Conservation (phyloP, 257 asterid species). For the Penstemon barbatus region DNA sequence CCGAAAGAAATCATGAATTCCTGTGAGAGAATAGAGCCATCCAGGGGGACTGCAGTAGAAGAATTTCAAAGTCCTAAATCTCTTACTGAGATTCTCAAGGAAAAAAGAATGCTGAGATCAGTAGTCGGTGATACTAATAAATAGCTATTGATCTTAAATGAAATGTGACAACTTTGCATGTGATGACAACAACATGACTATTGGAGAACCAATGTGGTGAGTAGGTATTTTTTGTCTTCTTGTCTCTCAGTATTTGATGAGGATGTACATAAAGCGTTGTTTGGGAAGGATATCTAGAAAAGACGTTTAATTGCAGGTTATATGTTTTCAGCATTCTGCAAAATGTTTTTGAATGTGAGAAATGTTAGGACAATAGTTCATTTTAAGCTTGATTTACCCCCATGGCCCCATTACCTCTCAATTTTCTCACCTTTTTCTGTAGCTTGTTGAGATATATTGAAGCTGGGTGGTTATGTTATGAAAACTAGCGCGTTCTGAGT, state of each 20-base stretch:
- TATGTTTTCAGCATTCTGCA: not conserved
- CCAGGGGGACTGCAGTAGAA: slow-evolving; percentile 8
- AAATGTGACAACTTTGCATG: not conserved
- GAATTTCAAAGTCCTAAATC: slow-evolving; percentile 16
- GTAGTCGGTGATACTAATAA: not conserved
- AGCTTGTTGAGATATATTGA: not conserved
- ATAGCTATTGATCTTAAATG: not conserved
- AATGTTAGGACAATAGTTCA: slow-evolving; percentile 2
- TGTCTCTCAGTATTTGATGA: not conserved
- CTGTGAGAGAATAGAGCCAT: not conserved
- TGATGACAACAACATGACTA: not conserved
- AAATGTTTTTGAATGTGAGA: not conserved
- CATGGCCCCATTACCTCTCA: not conserved
- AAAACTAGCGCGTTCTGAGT: not conserved
- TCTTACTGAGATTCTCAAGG: slow-evolving; percentile 5
- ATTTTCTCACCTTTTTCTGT: not conserved
- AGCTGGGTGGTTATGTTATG: not conserved
- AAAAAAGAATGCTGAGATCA: slow-evolving; percentile 15
- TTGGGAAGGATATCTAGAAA: not conserved
- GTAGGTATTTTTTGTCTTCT: not conserved
- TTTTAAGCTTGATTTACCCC: not conserved
- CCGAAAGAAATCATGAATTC: not conserved
- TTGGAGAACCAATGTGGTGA: not conserved
- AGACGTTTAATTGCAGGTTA: not conserved
- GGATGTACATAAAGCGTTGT: not conserved